Evolutionary conservation across 108 stramenopile species (phyloP).

Genomic region (Halocafeteria seosinensis): DNA sequence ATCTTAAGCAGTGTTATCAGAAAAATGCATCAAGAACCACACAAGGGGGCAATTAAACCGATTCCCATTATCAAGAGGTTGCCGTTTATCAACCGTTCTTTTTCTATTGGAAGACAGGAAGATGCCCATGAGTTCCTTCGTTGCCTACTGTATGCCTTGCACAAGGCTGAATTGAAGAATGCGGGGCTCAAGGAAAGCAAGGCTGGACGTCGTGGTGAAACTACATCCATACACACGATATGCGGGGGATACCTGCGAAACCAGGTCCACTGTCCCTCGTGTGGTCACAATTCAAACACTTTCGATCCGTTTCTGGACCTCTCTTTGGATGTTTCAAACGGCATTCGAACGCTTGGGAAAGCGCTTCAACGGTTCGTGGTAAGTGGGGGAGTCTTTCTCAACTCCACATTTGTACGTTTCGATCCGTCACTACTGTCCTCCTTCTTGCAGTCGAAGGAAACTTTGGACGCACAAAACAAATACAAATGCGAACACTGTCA

Average conservation of each 20-base stretch:
- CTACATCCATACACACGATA: constrained; percentile 63
- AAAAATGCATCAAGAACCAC: too few relatives aligned
- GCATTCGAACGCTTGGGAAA: constrained; percentile 40
- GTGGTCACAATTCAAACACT: constrained; percentile 63
- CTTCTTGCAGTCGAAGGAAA: too few relatives aligned
- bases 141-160: constrained; percentile 68
- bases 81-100: constrained; percentile 49
- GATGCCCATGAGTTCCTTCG: constrained; percentile 93
- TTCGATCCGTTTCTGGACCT: constrained; percentile 87
- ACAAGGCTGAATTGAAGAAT: constrained; percentile 46
- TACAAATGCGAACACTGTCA: constrained; percentile 76
- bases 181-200: constrained; percentile 15
- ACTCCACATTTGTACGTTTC: too few relatives aligned
- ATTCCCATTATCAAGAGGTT: constrained; percentile 47
- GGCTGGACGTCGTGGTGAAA: constrained; percentile 54
- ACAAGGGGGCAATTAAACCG: constrained; percentile 53
- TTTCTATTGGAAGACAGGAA: constrained; percentile 76
- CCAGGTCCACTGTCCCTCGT: constrained; percentile 60
- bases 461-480: constrained; percentile 57
- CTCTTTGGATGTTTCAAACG: constrained; percentile 58
- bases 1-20: too few relatives aligned
- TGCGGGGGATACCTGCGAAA: constrained; percentile 78
- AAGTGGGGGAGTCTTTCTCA: too few relatives aligned
- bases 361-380: constrained; percentile 58
- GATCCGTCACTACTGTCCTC: too few relatives aligned